Conservation (phyloP, 495 filamentous ascomycete genomes). For the Aspergillus cristatus region DNA sequence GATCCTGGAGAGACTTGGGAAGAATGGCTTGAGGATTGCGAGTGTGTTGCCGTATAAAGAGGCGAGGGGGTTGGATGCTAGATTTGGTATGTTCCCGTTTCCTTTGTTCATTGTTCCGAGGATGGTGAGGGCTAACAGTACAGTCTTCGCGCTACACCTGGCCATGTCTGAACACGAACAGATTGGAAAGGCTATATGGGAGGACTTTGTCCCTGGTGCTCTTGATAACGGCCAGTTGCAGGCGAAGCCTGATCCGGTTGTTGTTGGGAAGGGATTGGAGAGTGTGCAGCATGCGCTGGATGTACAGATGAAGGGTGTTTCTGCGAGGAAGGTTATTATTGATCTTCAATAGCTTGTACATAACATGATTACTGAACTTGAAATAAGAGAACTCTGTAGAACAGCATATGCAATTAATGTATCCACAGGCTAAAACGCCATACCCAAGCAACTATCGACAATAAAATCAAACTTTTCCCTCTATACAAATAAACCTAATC, state of each 20-base stretch:
- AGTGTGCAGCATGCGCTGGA: slow-evolving; percentile 34
- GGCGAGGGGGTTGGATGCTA: slow-evolving; percentile 4
- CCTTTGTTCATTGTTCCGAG: too few species aligned
- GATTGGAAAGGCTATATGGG: slow-evolving; percentile 12
- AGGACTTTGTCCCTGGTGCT: slow-evolving; percentile 21
- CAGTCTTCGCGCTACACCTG: slow-evolving; percentile 1
- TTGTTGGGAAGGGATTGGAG: slow-evolving; percentile 31
- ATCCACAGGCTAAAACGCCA: too few species aligned
- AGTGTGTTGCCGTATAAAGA: not conserved
- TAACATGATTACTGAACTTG: too few species aligned
- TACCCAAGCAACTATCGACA: too few species aligned
- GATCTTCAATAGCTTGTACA: too few species aligned
- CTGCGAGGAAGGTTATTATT: slow-evolving; percentile 38
- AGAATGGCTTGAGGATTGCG: not conserved
- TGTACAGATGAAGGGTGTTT: slow-evolving; percentile 28
- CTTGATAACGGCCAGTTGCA: slow-evolving; percentile 15
- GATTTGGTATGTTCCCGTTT: not conserved
- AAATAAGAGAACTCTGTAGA: too few species aligned
- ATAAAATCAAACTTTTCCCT: too few species aligned
- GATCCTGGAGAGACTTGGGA: not conserved
- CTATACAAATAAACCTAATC: slow-evolving; percentile 8
- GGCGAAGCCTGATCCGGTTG: slow-evolving; percentile 20
- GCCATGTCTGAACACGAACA: not conserved
- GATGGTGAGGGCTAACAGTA: too few species aligned
- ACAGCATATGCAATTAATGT: too few species aligned